These are phyloP conservation scores for Magnusiomyces ingens DNA, from an alignment of 1,139 yeast species.

Conservation along the genomic window DNA sequence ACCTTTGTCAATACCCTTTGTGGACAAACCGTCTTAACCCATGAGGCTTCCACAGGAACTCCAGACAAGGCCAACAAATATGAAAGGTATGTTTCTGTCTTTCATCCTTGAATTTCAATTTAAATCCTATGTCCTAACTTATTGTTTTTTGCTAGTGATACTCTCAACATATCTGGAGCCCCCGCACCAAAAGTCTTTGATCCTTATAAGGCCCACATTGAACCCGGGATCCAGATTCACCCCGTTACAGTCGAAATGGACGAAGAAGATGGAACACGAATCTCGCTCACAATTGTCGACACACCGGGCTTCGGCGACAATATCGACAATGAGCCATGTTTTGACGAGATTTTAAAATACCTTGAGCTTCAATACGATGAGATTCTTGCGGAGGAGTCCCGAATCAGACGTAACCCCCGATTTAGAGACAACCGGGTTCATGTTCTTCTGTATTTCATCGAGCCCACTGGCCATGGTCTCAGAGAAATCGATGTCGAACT, in stretches of 20 bases:
- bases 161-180: neutral
- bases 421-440: slow-evolving; percentile 69
- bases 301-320: slow-evolving; percentile 81
- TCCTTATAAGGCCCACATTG: slow-evolving; percentile 40
- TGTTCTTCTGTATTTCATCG: slow-evolving; percentile 58
- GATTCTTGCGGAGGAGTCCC: slow-evolving; percentile 82
- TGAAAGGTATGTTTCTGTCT: neutral
- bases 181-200: slow-evolving; percentile 22
- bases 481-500: slow-evolving; percentile 68
- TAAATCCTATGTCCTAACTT: neutral
- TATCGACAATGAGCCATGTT: slow-evolving; percentile 59
- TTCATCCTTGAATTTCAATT: neutral
- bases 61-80: neutral
- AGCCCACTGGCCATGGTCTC: slow-evolving; percentile 67
- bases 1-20: slow-evolving; percentile 77
- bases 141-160: neutral
- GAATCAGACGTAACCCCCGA: slow-evolving; percentile 78
- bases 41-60: slow-evolving; percentile 10
- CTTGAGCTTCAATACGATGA: slow-evolving; percentile 86
- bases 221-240: slow-evolving; percentile 44
- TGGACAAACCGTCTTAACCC: slow-evolving; percentile 64
- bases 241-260: slow-evolving; percentile 43
- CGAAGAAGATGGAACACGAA: slow-evolving; percentile 30
- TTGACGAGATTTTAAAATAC: slow-evolving; percentile 63
- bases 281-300: slow-evolving; percentile 52